A percentile compares a stretch with the other conserved stretches of the same genome.
Conservation (phyloP, 2,329 filamentous ascomycete species). For the Sporothrix dimorphospora region DNA sequence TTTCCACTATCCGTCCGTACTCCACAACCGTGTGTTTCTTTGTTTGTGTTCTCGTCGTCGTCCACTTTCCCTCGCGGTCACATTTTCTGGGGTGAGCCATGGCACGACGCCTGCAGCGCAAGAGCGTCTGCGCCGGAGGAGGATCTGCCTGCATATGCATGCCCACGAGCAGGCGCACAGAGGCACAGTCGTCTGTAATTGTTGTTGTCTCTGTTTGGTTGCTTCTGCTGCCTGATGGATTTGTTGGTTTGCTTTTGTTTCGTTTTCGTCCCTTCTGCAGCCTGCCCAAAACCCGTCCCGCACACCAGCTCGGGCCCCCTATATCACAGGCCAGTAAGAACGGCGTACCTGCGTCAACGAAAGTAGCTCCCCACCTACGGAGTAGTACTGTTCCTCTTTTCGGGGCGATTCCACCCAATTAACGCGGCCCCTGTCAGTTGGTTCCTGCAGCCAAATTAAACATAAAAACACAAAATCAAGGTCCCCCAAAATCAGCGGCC, state of each 20-base stretch:
- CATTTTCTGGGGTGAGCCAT: not conserved
- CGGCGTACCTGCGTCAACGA: constrained; percentile 16
- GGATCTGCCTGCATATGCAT: constrained; percentile 21
- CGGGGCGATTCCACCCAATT: constrained; percentile 23
- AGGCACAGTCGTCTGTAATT: constrained; percentile 14
- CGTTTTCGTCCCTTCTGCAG: constrained; percentile 11
- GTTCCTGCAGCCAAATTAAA: constrained; percentile 21
- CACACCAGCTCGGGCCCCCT: not conserved
- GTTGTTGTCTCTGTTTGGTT: not conserved
- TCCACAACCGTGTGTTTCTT: not conserved
- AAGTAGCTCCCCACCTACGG: not conserved
- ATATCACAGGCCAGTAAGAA: not conserved
- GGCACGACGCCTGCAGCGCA: not conserved
- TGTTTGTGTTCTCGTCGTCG: not conserved
- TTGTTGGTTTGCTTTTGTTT: not conserved
- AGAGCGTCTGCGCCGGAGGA: not conserved
- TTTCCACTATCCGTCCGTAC: not conserved
- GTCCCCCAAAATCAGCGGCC: too few relatives aligned
- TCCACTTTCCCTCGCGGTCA: not conserved
- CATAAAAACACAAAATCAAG: not conserved
- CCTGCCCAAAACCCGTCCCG: too few relatives aligned
- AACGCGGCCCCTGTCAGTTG: not conserved
- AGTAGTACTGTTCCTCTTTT: constrained; percentile 2
- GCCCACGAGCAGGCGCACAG: not conserved
- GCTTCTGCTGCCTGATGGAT: not conserved